Evolutionary conservation across 2,329 filamentous ascomycete species (phyloP), one percentile per base, ranked within the genome.

Genomic region (Ceratocystis variospora): DNA sequence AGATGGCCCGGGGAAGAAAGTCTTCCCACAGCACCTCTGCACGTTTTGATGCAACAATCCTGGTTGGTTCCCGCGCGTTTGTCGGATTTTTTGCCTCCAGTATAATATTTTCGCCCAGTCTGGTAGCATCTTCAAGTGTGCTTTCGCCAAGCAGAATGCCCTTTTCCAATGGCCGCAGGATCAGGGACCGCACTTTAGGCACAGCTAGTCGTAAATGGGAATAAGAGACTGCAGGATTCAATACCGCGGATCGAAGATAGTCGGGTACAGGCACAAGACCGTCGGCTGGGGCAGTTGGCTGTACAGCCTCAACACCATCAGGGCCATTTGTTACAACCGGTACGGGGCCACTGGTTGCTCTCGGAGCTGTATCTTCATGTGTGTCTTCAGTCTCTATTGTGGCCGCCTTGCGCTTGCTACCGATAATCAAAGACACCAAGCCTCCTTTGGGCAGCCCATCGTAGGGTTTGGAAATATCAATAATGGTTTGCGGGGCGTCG

Each of bases 381-480:
- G 91, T 89, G 19, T 94, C 90, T 41, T 93, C 90, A 0, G 82
- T 86, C 67, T 95, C 89, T 8, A 50, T 63, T 5, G 83, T 81
- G 17, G 85, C 82, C 61, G 88, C 85, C 72, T 94, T 96, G 31
- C 94, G 83, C 77, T 97, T 99, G 74, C 96, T 99, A 0, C 94
- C 94, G 22, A 97, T 82, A 0, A 99, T 78, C 77, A 99, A 84
- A 1, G 90, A 83, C 1, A 89, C 85, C 19, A 99, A 81, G 2
- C 94, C 94, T 28, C 94, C 94, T 73, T 89, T 90, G 0, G 94
- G 94, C 53, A 97, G 80, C 0, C 93, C 92, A 70, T 99, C 93
- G 69, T 92, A 96, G 0, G 94, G 94, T 72, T 94, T 96, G 17
- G 90, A 94, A 1, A 99, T 80, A 75, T 99, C 94, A 7, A 99